Base-by-base conservation (phyloP, 2,329 filamentous ascomycete genomes). In the Blastomyces gilchristii region DNA sequence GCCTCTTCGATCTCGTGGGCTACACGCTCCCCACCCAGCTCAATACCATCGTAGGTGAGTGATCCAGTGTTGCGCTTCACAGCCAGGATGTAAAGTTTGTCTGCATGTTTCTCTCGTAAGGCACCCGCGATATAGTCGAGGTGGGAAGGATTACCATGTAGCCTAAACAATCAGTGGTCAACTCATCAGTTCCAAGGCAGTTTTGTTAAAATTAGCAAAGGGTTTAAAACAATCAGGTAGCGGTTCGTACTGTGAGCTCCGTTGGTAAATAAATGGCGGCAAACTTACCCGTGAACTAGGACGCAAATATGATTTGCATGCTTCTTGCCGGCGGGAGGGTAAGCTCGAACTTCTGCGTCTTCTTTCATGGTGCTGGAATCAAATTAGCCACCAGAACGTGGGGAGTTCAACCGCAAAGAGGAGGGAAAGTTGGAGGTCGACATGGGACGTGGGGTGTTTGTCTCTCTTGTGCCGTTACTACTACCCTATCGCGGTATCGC, bases 21-120 rank as follows among this genome's bases (percentile, higher is more conserved):
- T 62, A 86, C 79, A 63, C 88, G 81, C 69, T 90, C 85, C 62
- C 85, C 88, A 64, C 87, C 87, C 8, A 86, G 76, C 68, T 89
- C 87, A 67, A 89, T 84, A 66, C 86, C 84, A 73, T 87, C 84
- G 71, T 86, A 87, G 11, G 84, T 87, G 69, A 82, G 81, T 66
- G 76, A 81, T 47, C 84, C 81, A 39, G 80, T 75, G 66, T 86
- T 87, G 66, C 79, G 78, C 69, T 82, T 82, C 8, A 80, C 78
- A 7, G 81, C 77, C 14, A 86, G 76, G 50, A 87, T 78, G 65
- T 85, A 78, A n/a, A 87, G 72, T 52, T 76, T 70, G 59, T 80
- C 77, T 5, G 76, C 70, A 66, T 83, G 77, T 64, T 78, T 75
- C 25, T 82, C 77, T 62, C 77, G 77, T 9, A 87, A 73, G 2